Conservation (phyloP, 2,329 filamentous ascomycete genomes). For the Simplicillium aogashimaense region DNA sequence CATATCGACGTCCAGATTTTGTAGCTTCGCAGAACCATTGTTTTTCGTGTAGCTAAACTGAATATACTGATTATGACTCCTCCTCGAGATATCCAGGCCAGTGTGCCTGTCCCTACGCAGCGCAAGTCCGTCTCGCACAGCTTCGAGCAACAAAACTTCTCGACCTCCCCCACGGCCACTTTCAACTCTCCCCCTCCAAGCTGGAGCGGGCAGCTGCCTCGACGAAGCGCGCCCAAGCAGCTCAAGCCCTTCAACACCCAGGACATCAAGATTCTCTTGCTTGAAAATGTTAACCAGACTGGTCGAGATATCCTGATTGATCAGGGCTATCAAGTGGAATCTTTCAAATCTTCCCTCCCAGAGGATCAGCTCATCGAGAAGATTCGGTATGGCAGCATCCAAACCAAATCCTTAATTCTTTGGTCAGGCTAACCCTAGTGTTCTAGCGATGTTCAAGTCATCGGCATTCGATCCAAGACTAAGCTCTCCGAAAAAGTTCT, state of each 20-base stretch:
- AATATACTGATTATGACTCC: slow-evolving; percentile 25
- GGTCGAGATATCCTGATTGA: slow-evolving; percentile 70
- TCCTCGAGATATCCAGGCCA: slow-evolving; percentile 36
- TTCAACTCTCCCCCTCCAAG: slow-evolving; percentile 67
- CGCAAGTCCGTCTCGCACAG: slow-evolving; percentile 41
- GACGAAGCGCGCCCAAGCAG: slow-evolving; percentile 49
- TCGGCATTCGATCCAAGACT: slow-evolving; percentile 96
- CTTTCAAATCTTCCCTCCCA: slow-evolving; percentile 76
- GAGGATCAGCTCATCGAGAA: slow-evolving; percentile 95
- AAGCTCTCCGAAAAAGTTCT: slow-evolving; percentile 83
- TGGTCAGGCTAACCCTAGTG: slow-evolving; percentile 5
- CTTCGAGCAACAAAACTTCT: slow-evolving; percentile 44
- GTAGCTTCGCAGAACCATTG: too few species aligned
- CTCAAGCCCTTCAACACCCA: slow-evolving; percentile 93
- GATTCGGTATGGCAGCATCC: slow-evolving; percentile 58
- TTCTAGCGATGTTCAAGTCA: slow-evolving; percentile 81
- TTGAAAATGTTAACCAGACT: slow-evolving; percentile 93
- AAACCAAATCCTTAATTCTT: slow-evolving; percentile 1
- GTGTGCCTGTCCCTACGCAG: slow-evolving; percentile 21
- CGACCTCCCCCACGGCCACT: slow-evolving; percentile 62
- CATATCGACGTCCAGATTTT: too few species aligned
- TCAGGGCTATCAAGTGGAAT: slow-evolving; percentile 95
- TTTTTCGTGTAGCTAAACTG: background rate
- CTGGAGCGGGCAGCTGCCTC: slow-evolving; percentile 35
- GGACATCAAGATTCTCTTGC: slow-evolving; percentile 89